A percentile compares a stretch with the other conserved stretches of the same genome.
These are phyloP conservation scores for Candida odintsovae DNA, from an alignment of 805 yeast genomes.

Conservation along the genomic window DNA sequence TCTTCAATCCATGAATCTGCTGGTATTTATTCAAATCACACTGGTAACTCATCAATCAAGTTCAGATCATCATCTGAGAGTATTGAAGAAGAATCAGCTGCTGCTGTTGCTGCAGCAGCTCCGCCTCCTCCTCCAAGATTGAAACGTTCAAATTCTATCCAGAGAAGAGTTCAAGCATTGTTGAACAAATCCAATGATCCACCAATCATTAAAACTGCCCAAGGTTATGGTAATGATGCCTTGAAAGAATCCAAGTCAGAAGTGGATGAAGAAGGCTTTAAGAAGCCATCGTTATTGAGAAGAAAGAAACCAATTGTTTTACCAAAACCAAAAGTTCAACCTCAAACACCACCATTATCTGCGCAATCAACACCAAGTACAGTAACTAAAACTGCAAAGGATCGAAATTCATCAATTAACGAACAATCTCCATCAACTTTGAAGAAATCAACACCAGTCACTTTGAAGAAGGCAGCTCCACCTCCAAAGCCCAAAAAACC, in stretches of 20 bases:
- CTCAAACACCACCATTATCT: constrained; percentile 21
- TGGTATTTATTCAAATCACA: constrained; percentile 11
- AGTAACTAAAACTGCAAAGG: constrained; percentile 14
- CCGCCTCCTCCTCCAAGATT: constrained; percentile 1
- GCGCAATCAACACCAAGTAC: constrained; percentile 24
- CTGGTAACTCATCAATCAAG: constrained; percentile 11
- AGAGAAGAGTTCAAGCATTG: constrained; percentile 24
- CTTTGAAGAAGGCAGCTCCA: constrained; percentile 26
- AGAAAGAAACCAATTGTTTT: constrained; percentile 13
- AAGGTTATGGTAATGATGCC: constrained; percentile 78
- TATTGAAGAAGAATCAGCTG: constrained; percentile 18
- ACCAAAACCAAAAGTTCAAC: constrained; percentile 11
- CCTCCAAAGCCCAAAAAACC: constrained; percentile 71
- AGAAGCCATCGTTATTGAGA: constrained; percentile 17
- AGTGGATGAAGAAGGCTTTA: constrained; percentile 23
- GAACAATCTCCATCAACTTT: constrained; percentile 12
- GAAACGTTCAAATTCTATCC: constrained; percentile 21
- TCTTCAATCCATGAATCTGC: constrained; percentile 23
- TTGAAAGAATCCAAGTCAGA: constrained; percentile 3
- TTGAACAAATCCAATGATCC: constrained; percentile 33
- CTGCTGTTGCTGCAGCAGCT: background rate
- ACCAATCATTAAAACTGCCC: constrained; percentile 55
- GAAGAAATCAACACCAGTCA: constrained; percentile 28
- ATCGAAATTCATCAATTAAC: constrained; percentile 1
- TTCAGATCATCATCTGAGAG: constrained; percentile 19